phyloP scores from a whole-genome alignment of 2,329 filamentous ascomycete genomes.

The Aspergillus tubingensis region DNA sequence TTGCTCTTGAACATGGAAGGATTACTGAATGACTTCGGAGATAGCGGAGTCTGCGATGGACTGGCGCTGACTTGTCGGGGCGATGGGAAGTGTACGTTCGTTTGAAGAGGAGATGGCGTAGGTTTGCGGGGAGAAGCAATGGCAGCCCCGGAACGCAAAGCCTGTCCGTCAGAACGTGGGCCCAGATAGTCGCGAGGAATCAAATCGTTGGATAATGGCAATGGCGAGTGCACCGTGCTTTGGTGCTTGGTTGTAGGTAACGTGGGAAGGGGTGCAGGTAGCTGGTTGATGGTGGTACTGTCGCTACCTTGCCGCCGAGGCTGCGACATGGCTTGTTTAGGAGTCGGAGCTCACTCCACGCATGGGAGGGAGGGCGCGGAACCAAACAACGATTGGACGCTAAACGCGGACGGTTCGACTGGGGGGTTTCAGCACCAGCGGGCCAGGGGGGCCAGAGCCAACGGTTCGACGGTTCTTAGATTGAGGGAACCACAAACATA shows the following conservation, averaged over 20 bases:
- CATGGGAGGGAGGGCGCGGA: conserved; percentile 17
- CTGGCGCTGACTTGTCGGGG: conserved; percentile 23
- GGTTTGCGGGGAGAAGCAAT: conserved; percentile 29
- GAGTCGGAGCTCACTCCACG: conserved; percentile 19
- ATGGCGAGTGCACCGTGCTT: conserved; percentile 16
- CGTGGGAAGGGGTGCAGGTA: conserved; percentile 12
- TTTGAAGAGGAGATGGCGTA: conserved; percentile 34
- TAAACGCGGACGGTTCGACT: conserved; percentile 19
- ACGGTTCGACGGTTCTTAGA: not conserved
- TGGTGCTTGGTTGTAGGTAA: conserved; percentile 14
- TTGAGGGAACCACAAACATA: not conserved
- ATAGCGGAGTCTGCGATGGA: conserved; percentile 30
- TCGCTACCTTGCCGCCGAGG: conserved; percentile 33
- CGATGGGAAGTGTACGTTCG: conserved; percentile 27
- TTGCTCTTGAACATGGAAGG: conserved; percentile 25
- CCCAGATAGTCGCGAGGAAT: conserved; percentile 40
- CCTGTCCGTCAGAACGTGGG: conserved; percentile 31
- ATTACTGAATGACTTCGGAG: conserved; percentile 27
- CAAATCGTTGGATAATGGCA: conserved; percentile 25
- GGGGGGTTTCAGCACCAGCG: conserved; percentile 11
- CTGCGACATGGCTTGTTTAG: conserved; percentile 39
- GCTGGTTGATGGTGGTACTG: conserved; percentile 22
- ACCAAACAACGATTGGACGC: conserved; percentile 18
- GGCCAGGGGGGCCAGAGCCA: conserved; percentile 16
- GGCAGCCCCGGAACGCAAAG: conserved; percentile 25